Base-by-base conservation (phyloP, 148 eudicot genomes). In the Rhododendron mucronatum region DNA sequence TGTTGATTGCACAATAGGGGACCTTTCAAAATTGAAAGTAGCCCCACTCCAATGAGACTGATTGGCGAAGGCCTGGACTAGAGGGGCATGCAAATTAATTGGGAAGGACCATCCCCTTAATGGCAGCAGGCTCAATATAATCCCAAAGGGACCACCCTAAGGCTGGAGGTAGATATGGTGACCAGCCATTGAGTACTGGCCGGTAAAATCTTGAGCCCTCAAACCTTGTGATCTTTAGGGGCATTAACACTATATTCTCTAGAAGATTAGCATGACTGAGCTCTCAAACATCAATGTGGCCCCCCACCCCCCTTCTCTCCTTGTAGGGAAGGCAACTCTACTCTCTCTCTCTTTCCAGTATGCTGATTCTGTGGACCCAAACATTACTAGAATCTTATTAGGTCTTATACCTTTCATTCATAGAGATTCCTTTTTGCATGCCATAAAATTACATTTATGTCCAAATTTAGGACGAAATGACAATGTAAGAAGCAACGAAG, bases 251-350 rank as follows among this genome's bases (percentile, higher is more conserved):
- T 48, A 47, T 41, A 50, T 50, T 84, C 85, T 73, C 48, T 50
- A 20, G 45, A 67, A 84, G 86, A 84, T 84, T 84, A 84, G 86
- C 81, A 73, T 84, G 11, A 74, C 81, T 84, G 80, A 84, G 48
- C 81, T 75, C 45, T 84, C 86, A 74, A 51, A 84, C 69, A 35
- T 84, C 81, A 83, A n/a, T 28, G 71, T 83, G 85, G 41, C 71
- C 45, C 44, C 78, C 30, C 45, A 41, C 7, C 45, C 7, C 45
- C 45, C 45, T 41, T 41, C 65, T 5, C 73, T 82, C 73, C 45
- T 48, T 59, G 45, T 8, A 35, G 63, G 10, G 39, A 80, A 80
- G 63, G 63, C 65, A 83, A 23, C 28, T 65, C 53, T 63, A 63
- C 78, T 23, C 26, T 61, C 55, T 51, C 16, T 51, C 15, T 51